These are phyloP conservation scores for Elongisporangium anandrum DNA, from an alignment of 352 stramenopile species.

Conservation along the genomic window DNA sequence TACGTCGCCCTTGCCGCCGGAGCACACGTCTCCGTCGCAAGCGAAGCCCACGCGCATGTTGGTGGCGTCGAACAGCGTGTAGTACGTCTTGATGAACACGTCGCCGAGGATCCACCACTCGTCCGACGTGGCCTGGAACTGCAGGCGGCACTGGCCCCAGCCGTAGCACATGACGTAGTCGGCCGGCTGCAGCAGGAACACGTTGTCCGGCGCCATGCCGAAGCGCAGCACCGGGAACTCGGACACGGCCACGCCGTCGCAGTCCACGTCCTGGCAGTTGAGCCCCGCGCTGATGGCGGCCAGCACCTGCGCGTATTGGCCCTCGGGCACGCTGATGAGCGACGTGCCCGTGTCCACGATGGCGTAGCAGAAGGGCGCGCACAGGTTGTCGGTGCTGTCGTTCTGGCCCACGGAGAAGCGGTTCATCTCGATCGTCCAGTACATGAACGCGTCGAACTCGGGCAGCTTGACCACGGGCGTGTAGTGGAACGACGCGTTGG, in stretches of 20 bases:
- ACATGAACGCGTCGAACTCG: slow-evolving; percentile 77
- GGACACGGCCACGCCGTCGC: slow-evolving; percentile 34
- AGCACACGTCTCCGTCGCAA: slow-evolving; percentile 75
- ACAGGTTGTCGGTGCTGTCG: slow-evolving; percentile 39
- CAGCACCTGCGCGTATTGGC: slow-evolving; percentile 61
- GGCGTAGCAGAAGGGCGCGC: slow-evolving; percentile 76
- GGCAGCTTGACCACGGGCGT: slow-evolving; percentile 81
- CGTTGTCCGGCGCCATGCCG: slow-evolving; percentile 81
- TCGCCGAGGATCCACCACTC: slow-evolving; percentile 89
- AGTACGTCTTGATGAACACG: slow-evolving; percentile 91
- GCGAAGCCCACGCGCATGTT: slow-evolving; percentile 87
- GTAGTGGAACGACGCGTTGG: slow-evolving; percentile 86
- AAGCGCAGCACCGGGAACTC: slow-evolving; percentile 74
- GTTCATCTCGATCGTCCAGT: slow-evolving; percentile 84
- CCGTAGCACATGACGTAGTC: slow-evolving; percentile 80
- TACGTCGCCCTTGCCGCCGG: slow-evolving; percentile 63
- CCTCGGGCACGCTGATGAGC: slow-evolving; percentile 75
- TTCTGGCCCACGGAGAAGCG: slow-evolving; percentile 27
- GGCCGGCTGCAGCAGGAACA: slow-evolving; percentile 71
- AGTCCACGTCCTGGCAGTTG: slow-evolving; percentile 66
- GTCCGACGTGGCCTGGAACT: slow-evolving; percentile 72
- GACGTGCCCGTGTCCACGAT: slow-evolving; percentile 89
- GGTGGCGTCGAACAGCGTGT: slow-evolving; percentile 88
- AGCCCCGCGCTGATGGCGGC: slow-evolving; percentile 53
- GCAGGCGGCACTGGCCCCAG: slow-evolving; percentile 71